Evolutionary conservation across 768 basidiomycete species (phyloP), one percentile per base, ranked within the genome.

Genomic region (Trametes gibbosa): DNA sequence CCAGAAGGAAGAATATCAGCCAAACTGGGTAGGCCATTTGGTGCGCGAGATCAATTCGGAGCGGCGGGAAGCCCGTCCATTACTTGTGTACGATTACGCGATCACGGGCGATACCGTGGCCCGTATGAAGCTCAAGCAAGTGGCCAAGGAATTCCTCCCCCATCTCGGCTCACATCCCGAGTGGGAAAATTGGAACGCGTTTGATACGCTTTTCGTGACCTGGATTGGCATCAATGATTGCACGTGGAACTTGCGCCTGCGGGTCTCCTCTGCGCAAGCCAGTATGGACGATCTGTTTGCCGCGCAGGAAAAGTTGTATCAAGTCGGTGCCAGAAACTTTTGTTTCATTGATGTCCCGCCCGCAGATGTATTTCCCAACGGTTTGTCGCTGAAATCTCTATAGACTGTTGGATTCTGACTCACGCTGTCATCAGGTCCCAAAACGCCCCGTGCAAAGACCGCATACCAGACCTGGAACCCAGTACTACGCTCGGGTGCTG

Each of bases 181-280:
- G 8, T 65, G 66, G 62, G 66, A 67, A 13, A 60, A 55, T 1
- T 66, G 69, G 65, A 58, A 50, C 2, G 27, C 61, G 8, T 34
- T 41, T 0, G 61, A 65, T 45, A 50, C 68, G 7, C 52, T 70
- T 13, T 69, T 69, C 53, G 83, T 83, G 5, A 83, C 80, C 3
- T 86, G 83, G 83, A 74, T 85, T 50, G 85, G 86, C 6, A 85
- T 86, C 59, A 87, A 87, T 59, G 85, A 86, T 70, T 79, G 79
- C 74, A 79, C 76, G 79, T 82, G 69, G 53, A 76, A 63, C 24
- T 24, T 41, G 13, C 47, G 56, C 13, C 47, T 63, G 12, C 34
- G 23, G 6, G 32, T 25, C 7, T 10, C 24, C 16, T 42, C 61
- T 17, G 25, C 34, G 19, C 37, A 57, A 23, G 17, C 14, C 62